Base-by-base conservation (phyloP, 768 basidiomycete genomes). In the Glaciozyma martinii region DNA sequence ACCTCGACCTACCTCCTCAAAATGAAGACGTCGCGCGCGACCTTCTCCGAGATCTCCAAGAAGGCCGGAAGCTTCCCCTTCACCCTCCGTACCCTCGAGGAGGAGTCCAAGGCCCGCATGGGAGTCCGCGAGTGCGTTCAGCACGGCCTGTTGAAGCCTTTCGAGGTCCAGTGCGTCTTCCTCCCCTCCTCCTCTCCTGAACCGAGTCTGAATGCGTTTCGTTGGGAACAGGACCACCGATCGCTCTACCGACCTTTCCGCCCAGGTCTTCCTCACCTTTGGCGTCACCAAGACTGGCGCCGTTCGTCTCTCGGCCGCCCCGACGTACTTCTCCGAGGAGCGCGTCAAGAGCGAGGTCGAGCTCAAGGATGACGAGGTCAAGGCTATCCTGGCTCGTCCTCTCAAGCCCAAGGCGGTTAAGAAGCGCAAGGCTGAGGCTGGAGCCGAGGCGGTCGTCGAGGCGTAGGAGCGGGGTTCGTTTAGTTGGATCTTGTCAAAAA, bases 21-120 rank as follows among this genome's bases (percentile, higher is more conserved):
- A 81, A 87, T 94, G 85, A 97, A 94, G 81, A 94, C 88, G 68
- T 93, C 92, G 52, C 88, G 94, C 68, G 84, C 87, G n/a, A 87
- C 94, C 49, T 98, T 97, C 80, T 88, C 89, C 57, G 94, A 98
- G 78, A 89, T 97, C 73, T 89, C 93, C 79, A 93, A 91, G 82
- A 98, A 97, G 78, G 90, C 95, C 49, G 94, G 94, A 30, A 82
- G 90, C 7, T 98, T 99, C 85, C 94, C 95, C 42, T 97, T 99
- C 82, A 97, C 93, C 73, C 83, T 99, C 68, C 89, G 95, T 67
- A 82, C 82, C 54, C 82, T 98, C 63, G 94, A 94, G 69, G 94
- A 98, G 74, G 94, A 98, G 82, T 93, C 93, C 79, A 84, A 90
- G 60, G 87, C 90, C 32, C 86, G 94, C 44, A 86, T 98, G 82